Evolutionary conservation across 2,329 filamentous ascomycete genomes (phyloP).

Genomic region (Chaetomium strumarium): DNA sequence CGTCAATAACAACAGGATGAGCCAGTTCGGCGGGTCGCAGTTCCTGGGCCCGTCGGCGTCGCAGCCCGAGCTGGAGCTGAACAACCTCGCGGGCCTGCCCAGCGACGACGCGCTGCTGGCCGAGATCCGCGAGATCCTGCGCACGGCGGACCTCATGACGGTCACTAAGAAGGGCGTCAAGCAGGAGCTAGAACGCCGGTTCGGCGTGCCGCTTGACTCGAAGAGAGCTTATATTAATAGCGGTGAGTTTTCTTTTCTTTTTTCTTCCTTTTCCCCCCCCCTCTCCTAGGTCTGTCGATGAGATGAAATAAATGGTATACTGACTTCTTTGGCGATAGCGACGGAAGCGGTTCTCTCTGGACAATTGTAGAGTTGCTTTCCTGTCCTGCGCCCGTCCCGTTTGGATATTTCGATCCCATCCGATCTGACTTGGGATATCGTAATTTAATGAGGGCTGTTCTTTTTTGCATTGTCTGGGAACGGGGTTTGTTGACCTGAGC

Average conservation of each 20-base stretch:
- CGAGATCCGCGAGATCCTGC: conserved; percentile 90
- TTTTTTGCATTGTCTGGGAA: too few species aligned
- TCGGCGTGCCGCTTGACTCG: conserved; percentile 77
- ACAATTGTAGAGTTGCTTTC: conserved; percentile 61
- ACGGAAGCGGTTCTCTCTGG: conserved; percentile 76
- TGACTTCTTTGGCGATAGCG: conserved; percentile 38
- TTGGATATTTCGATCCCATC: neutral
- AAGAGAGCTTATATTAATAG: conserved; percentile 92
- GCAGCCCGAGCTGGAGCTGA: conserved; percentile 67
- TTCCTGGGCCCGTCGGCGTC: conserved; percentile 46
- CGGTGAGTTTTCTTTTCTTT: conserved; percentile 53
- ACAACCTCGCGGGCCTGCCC: conserved; percentile 69
- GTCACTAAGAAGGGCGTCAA: conserved; percentile 99
- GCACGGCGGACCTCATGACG: conserved; percentile 90
- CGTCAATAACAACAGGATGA: conserved; percentile 37
- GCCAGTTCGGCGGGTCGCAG: conserved; percentile 41
- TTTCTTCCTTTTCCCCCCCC: neutral
- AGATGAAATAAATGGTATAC: neutral
- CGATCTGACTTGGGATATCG: neutral
- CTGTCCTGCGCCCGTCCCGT: neutral
- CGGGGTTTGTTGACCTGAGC: too few species aligned
- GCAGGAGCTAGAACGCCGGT: conserved; percentile 82
- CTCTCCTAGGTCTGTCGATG: conserved; percentile 16
- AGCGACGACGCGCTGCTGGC: conserved; percentile 84
- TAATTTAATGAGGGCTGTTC: too few species aligned